Percentiles rank a stretch among this genome's conserved stretches.
These are phyloP conservation scores for Tuber borchii DNA, from an alignment of 495 filamentous ascomycete species.

Conservation along the genomic window DNA sequence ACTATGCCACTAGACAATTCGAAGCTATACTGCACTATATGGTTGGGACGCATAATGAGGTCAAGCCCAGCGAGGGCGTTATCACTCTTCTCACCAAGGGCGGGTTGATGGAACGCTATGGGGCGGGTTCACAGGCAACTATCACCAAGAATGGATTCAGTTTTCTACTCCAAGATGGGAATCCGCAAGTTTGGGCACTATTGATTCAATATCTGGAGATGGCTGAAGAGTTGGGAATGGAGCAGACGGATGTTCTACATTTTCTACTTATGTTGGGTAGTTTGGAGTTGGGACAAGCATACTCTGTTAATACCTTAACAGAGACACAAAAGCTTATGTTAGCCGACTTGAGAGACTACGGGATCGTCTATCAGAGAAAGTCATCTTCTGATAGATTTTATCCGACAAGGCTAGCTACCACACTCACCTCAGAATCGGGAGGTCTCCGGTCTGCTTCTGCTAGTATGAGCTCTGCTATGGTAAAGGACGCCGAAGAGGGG, in stretches of 20 bases:
- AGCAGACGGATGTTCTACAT: conserved; percentile 83
- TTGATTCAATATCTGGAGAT: conserved; percentile 87
- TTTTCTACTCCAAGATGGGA: conserved; percentile 88
- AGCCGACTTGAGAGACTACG: conserved; percentile 77
- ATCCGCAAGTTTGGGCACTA: conserved; percentile 93
- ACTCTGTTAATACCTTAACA: conserved; percentile 71
- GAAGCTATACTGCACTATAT: conserved; percentile 94
- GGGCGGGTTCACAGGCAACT: conserved; percentile 51
- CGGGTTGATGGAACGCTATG: conserved; percentile 61
- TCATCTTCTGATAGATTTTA: conserved; percentile 63
- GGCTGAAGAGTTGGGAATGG: conserved; percentile 69
- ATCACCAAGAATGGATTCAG: conserved; percentile 92
- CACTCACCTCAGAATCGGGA: conserved; percentile 75
- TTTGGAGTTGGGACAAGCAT: conserved; percentile 81
- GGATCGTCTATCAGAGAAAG: conserved; percentile 68
- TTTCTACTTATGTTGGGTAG: conserved; percentile 95
- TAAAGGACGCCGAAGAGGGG: conserved; percentile 45
- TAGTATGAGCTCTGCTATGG: conserved; percentile 51
- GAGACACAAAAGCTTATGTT: conserved; percentile 79
- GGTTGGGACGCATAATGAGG: conserved; percentile 59
- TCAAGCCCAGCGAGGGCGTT: conserved; percentile 66
- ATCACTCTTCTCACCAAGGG: conserved; percentile 73
- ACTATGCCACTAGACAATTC: conserved; percentile 82
- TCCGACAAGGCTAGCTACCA: conserved; percentile 89
- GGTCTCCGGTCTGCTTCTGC: conserved; percentile 58